Percentiles rank a stretch among this genome's conserved stretches.
Conservation (phyloP, 2,329 filamentous ascomycete species). For the Curvularia eragrostidis region DNA sequence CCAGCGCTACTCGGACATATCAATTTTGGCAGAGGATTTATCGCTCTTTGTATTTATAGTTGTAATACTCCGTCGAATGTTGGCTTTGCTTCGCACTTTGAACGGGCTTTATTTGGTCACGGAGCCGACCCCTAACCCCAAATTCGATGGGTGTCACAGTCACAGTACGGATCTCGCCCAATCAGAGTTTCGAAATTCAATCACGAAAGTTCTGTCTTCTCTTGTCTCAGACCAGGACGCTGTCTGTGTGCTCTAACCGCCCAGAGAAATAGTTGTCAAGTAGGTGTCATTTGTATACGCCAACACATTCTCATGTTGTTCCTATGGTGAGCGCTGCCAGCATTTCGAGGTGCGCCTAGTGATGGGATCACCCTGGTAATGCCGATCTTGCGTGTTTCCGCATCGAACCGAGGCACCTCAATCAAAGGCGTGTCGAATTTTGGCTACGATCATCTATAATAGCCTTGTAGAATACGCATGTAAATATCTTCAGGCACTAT, state of each 20-base stretch:
- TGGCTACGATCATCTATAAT: neutral
- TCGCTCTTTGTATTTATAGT: neutral
- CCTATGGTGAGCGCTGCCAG: neutral
- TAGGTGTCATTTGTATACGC: neutral
- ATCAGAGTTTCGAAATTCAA: neutral
- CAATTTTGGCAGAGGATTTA: neutral
- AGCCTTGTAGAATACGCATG: neutral
- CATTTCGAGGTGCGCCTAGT: constrained; percentile 5
- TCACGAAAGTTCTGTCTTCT: neutral
- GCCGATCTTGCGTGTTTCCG: constrained; percentile 12
- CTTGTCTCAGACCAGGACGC: neutral
- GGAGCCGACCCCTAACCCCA: neutral
- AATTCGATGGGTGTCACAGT: neutral
- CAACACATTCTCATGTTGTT: neutral
- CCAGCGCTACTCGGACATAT: too few species aligned
- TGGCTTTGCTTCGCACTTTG: neutral
- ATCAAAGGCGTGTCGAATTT: neutral
- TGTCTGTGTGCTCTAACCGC: neutral
- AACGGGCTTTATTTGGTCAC: neutral
- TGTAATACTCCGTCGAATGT: too few species aligned
- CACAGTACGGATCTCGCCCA: neutral
- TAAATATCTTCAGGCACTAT: neutral
- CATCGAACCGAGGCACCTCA: constrained; percentile 8
- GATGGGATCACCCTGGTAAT: constrained; percentile 4
- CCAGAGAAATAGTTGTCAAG: neutral